Conservation (phyloP, 2,329 filamentous ascomycete genomes). For the Diplodia intermedia region DNA sequence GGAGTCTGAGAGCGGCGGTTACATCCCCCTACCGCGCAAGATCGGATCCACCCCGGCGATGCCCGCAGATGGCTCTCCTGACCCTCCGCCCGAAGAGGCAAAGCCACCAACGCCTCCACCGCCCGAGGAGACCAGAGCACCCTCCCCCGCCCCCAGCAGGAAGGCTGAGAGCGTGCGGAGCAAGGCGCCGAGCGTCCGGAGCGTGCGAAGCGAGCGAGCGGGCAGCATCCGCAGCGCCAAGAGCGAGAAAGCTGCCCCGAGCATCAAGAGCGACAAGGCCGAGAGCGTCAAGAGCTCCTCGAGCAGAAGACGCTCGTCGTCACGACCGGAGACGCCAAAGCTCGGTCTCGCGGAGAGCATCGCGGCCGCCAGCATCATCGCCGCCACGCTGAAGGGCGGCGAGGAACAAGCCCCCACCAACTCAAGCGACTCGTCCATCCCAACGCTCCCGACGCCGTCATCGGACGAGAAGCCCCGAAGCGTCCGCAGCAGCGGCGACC, state of each 20-base stretch:
- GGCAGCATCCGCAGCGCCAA: conserved; percentile 21
- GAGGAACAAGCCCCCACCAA: neutral
- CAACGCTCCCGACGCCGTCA: neutral
- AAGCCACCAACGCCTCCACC: conserved; percentile 4
- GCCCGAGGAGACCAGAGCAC: conserved; percentile 9
- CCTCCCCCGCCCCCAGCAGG: conserved; percentile 21
- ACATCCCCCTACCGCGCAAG: conserved; percentile 23
- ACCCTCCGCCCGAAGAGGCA: neutral
- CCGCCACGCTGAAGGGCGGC: neutral
- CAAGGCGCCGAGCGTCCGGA: conserved; percentile 18
- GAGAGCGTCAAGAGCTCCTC: neutral
- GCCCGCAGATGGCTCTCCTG: neutral
- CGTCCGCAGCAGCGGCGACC: conserved; percentile 19
- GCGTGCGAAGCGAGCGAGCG: conserved; percentile 7
- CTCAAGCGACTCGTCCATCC: conserved; percentile 1
- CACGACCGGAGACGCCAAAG: conserved; percentile 17
- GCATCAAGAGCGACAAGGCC: too few relatives aligned
- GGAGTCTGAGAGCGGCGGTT: conserved; percentile 9
- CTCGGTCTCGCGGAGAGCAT: conserved; percentile 2
- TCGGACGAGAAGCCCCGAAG: conserved; percentile 9
- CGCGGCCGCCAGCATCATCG: conserved; percentile 1
- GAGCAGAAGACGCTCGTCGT: conserved; percentile 5
- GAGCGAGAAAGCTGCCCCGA: conserved; percentile 1
- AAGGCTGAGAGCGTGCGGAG: conserved; percentile 27
- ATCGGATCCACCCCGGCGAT: conserved; percentile 16